A percentile compares a stretch with the other conserved stretches of the same genome.
Conservation (phyloP, 1,139 yeast genomes). For the Taiozyma sp. region DNA sequence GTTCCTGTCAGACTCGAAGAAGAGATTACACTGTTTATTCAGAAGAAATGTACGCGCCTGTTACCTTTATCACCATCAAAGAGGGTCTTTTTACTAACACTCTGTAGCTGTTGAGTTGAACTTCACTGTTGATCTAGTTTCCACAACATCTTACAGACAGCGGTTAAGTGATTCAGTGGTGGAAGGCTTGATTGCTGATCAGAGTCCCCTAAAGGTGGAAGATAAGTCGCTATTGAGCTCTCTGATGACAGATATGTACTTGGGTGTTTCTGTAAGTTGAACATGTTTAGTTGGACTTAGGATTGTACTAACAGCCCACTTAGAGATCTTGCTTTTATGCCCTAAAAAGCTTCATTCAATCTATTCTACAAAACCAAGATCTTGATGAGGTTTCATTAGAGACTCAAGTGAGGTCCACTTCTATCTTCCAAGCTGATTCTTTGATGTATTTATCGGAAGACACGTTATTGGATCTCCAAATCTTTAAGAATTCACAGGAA, state of each 20-base stretch:
- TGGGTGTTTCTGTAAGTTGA: not conserved
- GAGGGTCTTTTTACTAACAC: not conserved
- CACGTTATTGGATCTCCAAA: slow-evolving; percentile 10
- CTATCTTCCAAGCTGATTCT: not conserved
- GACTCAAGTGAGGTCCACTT: not conserved
- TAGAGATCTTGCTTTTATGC: not conserved
- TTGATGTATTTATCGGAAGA: slow-evolving; percentile 14
- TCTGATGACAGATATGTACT: not conserved
- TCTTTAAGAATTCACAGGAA: slow-evolving; percentile 4
- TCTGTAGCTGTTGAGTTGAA: slow-evolving; percentile 1
- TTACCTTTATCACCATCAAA: not conserved
- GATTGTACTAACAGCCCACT: not conserved
- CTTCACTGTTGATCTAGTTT: slow-evolving; percentile 2
- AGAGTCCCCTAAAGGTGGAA: not conserved
- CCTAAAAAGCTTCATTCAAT: not conserved
- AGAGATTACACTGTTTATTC: not conserved
- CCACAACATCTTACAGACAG: not conserved
- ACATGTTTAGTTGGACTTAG: not conserved
- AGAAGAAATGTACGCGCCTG: not conserved
- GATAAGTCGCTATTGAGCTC: not conserved
- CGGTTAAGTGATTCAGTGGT: not conserved
- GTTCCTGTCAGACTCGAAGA: slow-evolving; percentile 4
- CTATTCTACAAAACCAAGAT: not conserved
- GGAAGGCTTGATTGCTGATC: not conserved
- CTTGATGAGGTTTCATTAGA: not conserved